A percentile compares a stretch with the other conserved stretches of the same genome.
Evolutionary conservation across 73 alveolate species (phyloP).

Genomic region (Symbiodinium natans): DNA sequence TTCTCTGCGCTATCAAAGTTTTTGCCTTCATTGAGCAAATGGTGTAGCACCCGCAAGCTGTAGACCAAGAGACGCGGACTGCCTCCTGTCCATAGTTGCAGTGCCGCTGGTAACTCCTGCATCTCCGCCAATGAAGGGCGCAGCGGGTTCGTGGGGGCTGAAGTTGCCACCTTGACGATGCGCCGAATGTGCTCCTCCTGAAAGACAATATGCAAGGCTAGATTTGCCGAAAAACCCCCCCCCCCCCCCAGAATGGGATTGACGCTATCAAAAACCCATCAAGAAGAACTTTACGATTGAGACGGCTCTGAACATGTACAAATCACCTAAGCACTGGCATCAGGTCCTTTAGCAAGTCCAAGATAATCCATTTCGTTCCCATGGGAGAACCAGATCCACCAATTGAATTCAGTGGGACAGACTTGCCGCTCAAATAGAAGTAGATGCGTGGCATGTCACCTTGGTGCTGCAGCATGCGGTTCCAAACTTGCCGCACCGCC

Average conservation of each 20-base stretch:
- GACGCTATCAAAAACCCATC: background rate
- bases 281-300: background rate
- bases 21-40: background rate
- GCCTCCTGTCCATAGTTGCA: constrained; percentile 61
- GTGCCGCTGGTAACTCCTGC: background rate
- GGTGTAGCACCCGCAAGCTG: constrained; percentile 34
- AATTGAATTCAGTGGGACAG: background rate
- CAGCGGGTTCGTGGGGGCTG: background rate
- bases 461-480: background rate
- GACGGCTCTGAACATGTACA: background rate
- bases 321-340: background rate
- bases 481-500: constrained; percentile 23
- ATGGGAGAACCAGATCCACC: background rate
- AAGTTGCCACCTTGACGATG: background rate
- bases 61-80: constrained; percentile 62
- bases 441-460: constrained; percentile 44
- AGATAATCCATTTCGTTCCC: constrained; percentile 44
- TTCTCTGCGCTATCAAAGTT: background rate
- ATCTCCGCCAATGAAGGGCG: background rate
- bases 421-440: background rate
- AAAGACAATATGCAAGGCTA: background rate
- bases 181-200: constrained; percentile 17
- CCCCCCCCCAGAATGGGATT: background rate
- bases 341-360: background rate
- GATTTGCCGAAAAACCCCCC: background rate